Evolutionary conservation across 2,329 filamentous ascomycete species (phyloP).

Genomic region (Fusarium paranaense): DNA sequence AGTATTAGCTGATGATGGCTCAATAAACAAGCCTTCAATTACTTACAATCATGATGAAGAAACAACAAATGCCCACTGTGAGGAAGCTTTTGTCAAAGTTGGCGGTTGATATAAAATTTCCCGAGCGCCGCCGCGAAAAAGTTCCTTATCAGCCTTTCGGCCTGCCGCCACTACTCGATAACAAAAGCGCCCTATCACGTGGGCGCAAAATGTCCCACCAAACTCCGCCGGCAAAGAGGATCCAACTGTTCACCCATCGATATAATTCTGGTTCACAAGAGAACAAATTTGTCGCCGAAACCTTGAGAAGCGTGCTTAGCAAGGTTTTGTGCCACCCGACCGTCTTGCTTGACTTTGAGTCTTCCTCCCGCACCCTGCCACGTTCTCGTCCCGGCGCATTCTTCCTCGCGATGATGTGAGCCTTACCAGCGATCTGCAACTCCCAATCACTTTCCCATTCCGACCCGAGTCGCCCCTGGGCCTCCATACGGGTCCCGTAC

Average conservation of each 20-base stretch:
- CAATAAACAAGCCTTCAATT: neutral
- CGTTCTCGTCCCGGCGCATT: constrained; percentile 34
- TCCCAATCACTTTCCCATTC: constrained; percentile 45
- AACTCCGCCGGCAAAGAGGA: constrained; percentile 44
- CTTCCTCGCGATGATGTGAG: constrained; percentile 55
- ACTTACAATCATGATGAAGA: constrained; percentile 50
- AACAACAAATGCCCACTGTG: constrained; percentile 3
- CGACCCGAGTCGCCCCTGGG: constrained; percentile 42
- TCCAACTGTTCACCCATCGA: constrained; percentile 39
- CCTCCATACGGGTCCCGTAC: constrained; percentile 33
- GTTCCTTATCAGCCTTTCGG: constrained; percentile 46
- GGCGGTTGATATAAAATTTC: constrained; percentile 30
- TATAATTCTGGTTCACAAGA: constrained; percentile 45
- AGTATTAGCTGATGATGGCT: constrained; percentile 33
- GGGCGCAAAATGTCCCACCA: constrained; percentile 56
- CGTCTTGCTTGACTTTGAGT: constrained; percentile 11
- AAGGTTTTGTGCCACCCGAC: constrained; percentile 8
- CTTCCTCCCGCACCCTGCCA: constrained; percentile 24
- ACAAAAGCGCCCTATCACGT: constrained; percentile 52
- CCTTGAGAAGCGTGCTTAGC: constrained; percentile 17
- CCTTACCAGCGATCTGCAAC: constrained; percentile 46
- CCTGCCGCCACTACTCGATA: constrained; percentile 46
- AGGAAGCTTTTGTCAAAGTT: constrained; percentile 18
- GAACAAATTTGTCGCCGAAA: constrained; percentile 39
- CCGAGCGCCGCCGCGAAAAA: constrained; percentile 39